Evolutionary conservation across 352 stramenopile genomes (phyloP).

Genomic region (Globisporangium barbulae): DNA sequence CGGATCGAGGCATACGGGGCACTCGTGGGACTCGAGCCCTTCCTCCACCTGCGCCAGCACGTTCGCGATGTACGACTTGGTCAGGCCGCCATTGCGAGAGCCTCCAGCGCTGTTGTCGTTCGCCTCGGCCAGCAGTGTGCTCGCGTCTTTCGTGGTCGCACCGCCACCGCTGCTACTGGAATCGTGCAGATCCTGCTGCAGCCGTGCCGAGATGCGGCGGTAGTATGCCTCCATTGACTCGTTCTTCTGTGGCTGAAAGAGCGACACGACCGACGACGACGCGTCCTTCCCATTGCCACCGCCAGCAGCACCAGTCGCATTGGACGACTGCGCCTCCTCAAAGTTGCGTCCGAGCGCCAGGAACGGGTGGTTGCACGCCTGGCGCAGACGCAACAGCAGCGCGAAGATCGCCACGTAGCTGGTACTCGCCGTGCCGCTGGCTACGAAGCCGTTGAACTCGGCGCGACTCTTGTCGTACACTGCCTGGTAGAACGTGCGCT

Average conservation of each 20-base stretch:
- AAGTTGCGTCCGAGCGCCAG: conserved; percentile 72
- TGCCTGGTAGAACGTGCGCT: conserved; percentile 85
- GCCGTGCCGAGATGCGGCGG: conserved; percentile 42
- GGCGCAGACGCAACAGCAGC: conserved; percentile 80
- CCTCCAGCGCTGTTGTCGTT: neutral
- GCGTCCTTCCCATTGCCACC: too few relatives aligned
- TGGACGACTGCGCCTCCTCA: conserved; percentile 30
- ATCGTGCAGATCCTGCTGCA: conserved; percentile 47
- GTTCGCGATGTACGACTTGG: conserved; percentile 58
- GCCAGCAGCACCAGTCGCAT: neutral
- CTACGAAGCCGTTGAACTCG: conserved; percentile 88
- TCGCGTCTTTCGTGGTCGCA: neutral
- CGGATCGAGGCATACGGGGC: conserved; percentile 80
- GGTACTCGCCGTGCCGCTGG: conserved; percentile 59
- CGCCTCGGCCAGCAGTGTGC: neutral
- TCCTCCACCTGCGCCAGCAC: conserved; percentile 81
- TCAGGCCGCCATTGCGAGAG: conserved; percentile 23
- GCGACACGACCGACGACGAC: conserved; percentile 15
- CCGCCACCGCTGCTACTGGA: conserved; percentile 5
- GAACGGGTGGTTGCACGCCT: conserved; percentile 90
- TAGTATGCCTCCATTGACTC: conserved; percentile 66
- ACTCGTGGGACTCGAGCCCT: conserved; percentile 76
- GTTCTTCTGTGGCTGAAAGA: conserved; percentile 45
- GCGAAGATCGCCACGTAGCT: conserved; percentile 90
- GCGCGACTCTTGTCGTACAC: conserved; percentile 82